phyloP scores from a whole-genome alignment of 257 asterid species.

The Datura wrightii region DNA sequence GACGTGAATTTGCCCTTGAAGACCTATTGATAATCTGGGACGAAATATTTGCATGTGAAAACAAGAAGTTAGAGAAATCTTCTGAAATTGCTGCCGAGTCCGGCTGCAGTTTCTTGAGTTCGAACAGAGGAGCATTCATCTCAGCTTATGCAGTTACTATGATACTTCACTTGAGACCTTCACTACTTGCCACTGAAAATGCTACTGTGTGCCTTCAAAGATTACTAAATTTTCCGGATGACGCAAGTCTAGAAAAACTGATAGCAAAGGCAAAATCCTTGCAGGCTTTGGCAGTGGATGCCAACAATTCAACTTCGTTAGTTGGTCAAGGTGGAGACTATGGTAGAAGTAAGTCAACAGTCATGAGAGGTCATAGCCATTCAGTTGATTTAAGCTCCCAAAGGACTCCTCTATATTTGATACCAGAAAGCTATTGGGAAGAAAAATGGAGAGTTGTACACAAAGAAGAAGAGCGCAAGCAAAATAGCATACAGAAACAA shows the following conservation, averaged over 20 bases:
- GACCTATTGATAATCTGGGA: constrained; percentile 81
- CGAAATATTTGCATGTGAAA: constrained; percentile 66
- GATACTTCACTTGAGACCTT: constrained; percentile 73
- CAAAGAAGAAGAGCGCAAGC: constrained; percentile 61
- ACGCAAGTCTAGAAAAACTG: constrained; percentile 59
- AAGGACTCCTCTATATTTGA: constrained; percentile 53
- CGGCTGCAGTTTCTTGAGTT: constrained; percentile 58
- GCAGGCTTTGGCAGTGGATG: constrained; percentile 63
- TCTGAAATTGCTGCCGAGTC: constrained; percentile 44
- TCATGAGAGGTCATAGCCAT: constrained; percentile 59
- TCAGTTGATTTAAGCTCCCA: constrained; percentile 64
- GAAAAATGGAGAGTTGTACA: constrained; percentile 84
- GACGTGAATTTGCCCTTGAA: constrained; percentile 83
- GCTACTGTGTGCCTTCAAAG: constrained; percentile 83
- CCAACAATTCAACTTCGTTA: constrained; percentile 56
- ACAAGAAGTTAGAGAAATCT: constrained; percentile 44
- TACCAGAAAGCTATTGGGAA: constrained; percentile 85
- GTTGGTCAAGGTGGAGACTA: constrained; percentile 36
- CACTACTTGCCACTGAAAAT: constrained; percentile 81
- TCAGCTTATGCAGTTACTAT: constrained; percentile 87
- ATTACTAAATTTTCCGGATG: constrained; percentile 71
- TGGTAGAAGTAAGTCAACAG: constrained; percentile 49
- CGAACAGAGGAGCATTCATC: constrained; percentile 80
- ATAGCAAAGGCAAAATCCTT: constrained; percentile 69
- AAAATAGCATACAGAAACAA: constrained; percentile 36